Percentiles rank a stretch among this genome's conserved stretches.
These are phyloP conservation scores for Cutaneotrichosporon cyanovorans DNA, from an alignment of 1,284 basidiomycete genomes.

Conservation along the genomic window DNA sequence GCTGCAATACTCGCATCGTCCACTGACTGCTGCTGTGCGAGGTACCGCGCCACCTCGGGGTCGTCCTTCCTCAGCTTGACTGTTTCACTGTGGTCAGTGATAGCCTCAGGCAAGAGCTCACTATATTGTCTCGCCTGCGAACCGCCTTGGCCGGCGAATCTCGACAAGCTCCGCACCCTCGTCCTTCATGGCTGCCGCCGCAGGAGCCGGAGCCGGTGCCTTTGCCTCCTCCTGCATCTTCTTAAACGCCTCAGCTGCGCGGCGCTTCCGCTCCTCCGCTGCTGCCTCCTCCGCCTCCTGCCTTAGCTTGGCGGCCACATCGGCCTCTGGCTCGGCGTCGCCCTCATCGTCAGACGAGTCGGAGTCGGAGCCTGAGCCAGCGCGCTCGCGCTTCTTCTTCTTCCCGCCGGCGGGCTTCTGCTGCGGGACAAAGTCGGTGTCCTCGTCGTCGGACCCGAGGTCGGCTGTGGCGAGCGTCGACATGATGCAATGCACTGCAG, in stretches of 20 bases:
- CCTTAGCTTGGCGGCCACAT: neutral
- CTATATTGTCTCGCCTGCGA: conserved; percentile 42
- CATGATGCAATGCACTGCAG: no score
- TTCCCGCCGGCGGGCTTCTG: conserved; percentile 14
- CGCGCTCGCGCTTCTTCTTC: conserved; percentile 10
- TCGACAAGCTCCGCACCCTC: conserved; percentile 29
- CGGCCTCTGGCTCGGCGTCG: conserved; percentile 6
- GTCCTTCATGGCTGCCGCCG: neutral
- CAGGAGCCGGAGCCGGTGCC: neutral
- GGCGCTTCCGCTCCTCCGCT: conserved; percentile 3
- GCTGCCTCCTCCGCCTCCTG: conserved; percentile 3
- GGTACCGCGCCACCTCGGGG: conserved; percentile 34
- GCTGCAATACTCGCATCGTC: neutral
- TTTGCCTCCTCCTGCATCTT: conserved; percentile 10
- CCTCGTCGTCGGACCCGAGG: conserved; percentile 29
- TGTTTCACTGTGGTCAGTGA: conserved; percentile 32
- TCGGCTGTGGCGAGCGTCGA: conserved; percentile 36
- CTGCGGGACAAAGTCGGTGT: conserved; percentile 31
- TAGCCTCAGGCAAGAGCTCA: conserved; percentile 15
- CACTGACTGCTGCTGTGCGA: conserved; percentile 10
- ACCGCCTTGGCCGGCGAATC: conserved; percentile 34
- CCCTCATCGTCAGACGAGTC: conserved; percentile 13
- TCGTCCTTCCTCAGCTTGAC: conserved; percentile 28
- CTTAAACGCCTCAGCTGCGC: conserved; percentile 13
- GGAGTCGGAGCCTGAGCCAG: conserved; percentile 9